Evolutionary conservation across 2,329 filamentous ascomycete species (phyloP), one percentile per base, ranked within the genome.

Genomic region (Colletotrichum sp.): DNA sequence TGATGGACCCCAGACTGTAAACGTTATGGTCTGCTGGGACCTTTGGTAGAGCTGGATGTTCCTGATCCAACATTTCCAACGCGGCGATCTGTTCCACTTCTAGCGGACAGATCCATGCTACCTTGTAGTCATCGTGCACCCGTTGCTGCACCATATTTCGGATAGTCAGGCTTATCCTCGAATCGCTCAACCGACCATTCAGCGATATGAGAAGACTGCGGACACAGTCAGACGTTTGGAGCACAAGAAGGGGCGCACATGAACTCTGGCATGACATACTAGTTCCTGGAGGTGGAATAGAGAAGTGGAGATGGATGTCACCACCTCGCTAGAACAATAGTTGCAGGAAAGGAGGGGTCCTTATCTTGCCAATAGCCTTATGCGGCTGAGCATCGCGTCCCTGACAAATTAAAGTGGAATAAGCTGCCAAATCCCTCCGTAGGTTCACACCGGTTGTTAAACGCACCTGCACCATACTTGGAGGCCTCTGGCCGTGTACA

Each of bases 1-100:
- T 27, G 2, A 82, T 77, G 2, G 66, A 73, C 0, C 80, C 80
- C 0, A 82, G 54, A 1, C 21, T 68, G 24, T 81, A 82, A 1
- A 69, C 36, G n/a, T 81, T 82, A 24, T 18, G 70, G 15, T 81
- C 79, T 8, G 63, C 38, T 36, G 55, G 8, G 7, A 24, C 36
- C 16, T 67, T 54, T 43, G 33, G 55, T 29, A 72, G 13, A 2
- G 31, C 24, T 2, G n/a, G 18, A 34, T 67, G 64, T 43, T 58
- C 21, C 15, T 67, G 51, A 24, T 67, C 64, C 21, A 67, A n/a
- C 51, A 67, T 58, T 15, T 67, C 31, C 31, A 58, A 31, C 3
- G 51, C 64, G 13, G 64, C 64, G 21, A 67, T 67, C 33, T 67
- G 51, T 13, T 58, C 51, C 24, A 67, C 64, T 34, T 67, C 64